Evolutionary conservation across 1,284 basidiomycete species (phyloP), one percentile per base, ranked within the genome.

Genomic region (Sanghuangporus sanghuang): DNA sequence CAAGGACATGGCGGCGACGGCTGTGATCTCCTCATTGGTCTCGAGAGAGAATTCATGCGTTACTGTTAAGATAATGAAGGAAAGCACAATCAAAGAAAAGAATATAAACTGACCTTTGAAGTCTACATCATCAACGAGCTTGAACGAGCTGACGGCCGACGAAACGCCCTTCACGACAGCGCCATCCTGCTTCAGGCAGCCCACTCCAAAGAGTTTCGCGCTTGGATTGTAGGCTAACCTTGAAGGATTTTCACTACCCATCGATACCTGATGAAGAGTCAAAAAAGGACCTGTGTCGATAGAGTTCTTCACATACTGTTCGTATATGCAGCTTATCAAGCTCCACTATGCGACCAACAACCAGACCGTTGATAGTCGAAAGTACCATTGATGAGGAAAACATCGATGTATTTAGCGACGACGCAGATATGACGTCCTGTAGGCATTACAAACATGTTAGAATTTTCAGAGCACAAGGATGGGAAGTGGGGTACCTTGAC

Each of bases 281-380:
- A 59, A 27, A 54, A 40, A 46, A 58, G 39, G 27, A 60, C 36
- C 32, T 48, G 42, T 60, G 21, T 48, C 8, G 18, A 23, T 18
- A 35, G 14, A 57, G 62, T 46, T 62, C 18, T 3, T 27, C 53
- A 71, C 83, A 65, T 71, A 93, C 89, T 38, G 91, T 84, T 66
- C 87, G 85, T 44, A 95, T 87, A 68, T 95, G 90, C 72, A 94
- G 81, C 75, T 92, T 92, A 69, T 92, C 87, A 9, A 93, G 76
- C 62, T 87, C 84, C n/a, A 78, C 77, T 14, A 93, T 78, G 16
- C 77, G 78, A 9, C 89, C 89, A 50, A 95, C 82, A 54, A 83
- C 73, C 8, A 95, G 73, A 0, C 83, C 79, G 3, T 79, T 78
- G 0, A 78, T 69, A 1, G 84, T 82, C 1, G 85, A 85, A 18